Evolutionary conservation across 805 yeast species (phyloP), one percentile per base, ranked within the genome.

Genomic region (Millerozyma miso): DNA sequence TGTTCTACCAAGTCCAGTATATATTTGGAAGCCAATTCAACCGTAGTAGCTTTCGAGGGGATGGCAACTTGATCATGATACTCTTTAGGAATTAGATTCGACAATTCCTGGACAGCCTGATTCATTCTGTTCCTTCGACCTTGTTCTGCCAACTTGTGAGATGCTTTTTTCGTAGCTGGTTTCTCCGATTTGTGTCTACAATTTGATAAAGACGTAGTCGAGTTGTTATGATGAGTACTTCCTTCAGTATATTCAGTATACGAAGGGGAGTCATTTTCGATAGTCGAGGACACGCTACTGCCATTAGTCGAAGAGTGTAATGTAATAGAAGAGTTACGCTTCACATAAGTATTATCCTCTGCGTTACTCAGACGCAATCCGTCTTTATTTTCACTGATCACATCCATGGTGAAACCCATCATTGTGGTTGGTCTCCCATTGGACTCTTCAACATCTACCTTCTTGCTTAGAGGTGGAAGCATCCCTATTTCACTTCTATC

Each of bases 61-160:
- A 86, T 82, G 3, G 69, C 51, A 12, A 79, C 76, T 12, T 77
- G 73, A 31, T 77, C 83, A 43, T 74, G 79, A 53, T 80, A 67
- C 18, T 62, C 60, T 4, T 81, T 77, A 0, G 96, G 95, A 17
- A 91, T 74, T 47, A 88, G 63, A 7, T 69, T 54, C 6, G 83
- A 82, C 45, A 91, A 68, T 35, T 87, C 96, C 35, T 79, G 80
- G 23, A 91, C 81, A 0, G 97, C 98, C 43, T 72, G 67, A 60
- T 93, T 93, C 83, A 91, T 85, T 48, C 99, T 73, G 60, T 91
- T 90, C 53, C 99, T 77, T 41, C 99, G 75, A 13, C 96, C 98
- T 63, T 93, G 97, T 64, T 91, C 99, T 0, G 99, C 98, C 13
- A 88, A 74, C 59, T 91, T 90, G 63, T 91, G 99, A 34, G 79